These are phyloP conservation scores for Dacryopinax primogenitus DNA, from an alignment of 768 basidiomycete species.

Conservation along the genomic window DNA sequence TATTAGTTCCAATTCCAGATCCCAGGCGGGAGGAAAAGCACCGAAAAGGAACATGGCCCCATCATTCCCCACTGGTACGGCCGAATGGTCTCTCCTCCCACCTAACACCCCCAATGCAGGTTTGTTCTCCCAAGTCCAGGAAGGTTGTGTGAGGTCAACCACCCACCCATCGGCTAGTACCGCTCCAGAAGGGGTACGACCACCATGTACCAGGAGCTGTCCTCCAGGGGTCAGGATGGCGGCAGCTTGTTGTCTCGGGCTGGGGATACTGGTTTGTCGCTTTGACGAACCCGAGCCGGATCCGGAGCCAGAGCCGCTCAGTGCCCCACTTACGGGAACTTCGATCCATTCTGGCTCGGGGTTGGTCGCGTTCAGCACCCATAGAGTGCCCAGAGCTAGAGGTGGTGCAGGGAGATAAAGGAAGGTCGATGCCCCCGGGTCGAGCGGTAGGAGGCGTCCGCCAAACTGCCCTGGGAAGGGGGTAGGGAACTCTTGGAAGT, in stretches of 20 bases:
- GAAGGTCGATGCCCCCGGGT: neutral
- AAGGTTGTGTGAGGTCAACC: too few species aligned
- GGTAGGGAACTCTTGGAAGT: neutral
- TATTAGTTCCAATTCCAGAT: too few species aligned
- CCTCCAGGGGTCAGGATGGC: too few species aligned
- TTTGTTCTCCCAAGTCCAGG: neutral
- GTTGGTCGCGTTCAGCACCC: neutral
- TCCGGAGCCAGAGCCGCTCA: too few species aligned
- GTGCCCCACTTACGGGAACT: too few species aligned
- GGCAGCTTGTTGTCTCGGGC: too few species aligned
- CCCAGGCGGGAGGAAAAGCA: neutral
- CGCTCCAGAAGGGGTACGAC: too few species aligned
- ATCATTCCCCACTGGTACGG: neutral
- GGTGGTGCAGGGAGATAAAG: neutral
- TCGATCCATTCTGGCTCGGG: too few species aligned
- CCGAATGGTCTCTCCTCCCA: neutral
- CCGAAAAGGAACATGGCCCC: neutral
- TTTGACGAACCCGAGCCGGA: too few species aligned
- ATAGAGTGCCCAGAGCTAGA: neutral
- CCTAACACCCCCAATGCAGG: neutral
- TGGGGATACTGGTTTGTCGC: too few species aligned
- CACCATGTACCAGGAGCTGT: too few species aligned
- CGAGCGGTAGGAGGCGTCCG: neutral
- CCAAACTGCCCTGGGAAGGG: neutral
- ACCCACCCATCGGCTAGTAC: too few species aligned